Base-by-base conservation (phyloP, 2,329 filamentous ascomycete genomes). In the Lasiodiplodia gonubiensis region DNA sequence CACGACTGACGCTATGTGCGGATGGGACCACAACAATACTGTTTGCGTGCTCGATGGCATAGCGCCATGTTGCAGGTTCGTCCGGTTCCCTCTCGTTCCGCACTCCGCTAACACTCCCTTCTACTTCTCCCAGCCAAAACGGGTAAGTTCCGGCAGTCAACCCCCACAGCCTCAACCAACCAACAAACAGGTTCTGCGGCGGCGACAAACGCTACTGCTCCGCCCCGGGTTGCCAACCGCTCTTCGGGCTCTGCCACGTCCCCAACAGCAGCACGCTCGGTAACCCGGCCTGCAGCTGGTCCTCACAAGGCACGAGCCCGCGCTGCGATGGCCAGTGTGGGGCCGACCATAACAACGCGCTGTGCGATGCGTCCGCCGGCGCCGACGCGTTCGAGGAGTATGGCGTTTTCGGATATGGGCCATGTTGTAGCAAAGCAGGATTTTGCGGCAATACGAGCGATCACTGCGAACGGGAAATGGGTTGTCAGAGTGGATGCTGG, bases 261-360 rank as follows among this genome's bases (percentile, higher is more conserved):
- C 54, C 65, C 46, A 67, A 52, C 46, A 61, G 64, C 64, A 57
- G 8, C 27, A 67, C 65, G 16, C 65, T 67, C 33, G 54, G 48
- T 1, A 49, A 57, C 33, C 65, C 65, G 3, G 54, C 65, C 18
- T 67, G 65, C 46, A 67, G 65, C 65, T 61, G 54, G 54, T 48
- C 53, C 1, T 25, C 30, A 7, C 55, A 52, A 25, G 65, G 65
- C 14, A 48, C 49, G 27, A 51, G 37, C 33, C 65, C 65, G 21
- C 65, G 65, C 65, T 67, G 65, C 54, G 65, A 67, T 33, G 65
- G 65, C 14, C 53, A 61, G 54, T 67, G 65, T 35, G 65, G 65
- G 30, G 18, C 21, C 33, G 65, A 67, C 54, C 25, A 30, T 8
- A 25, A 23, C 5, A 49, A 37, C 18, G 65, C 65, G 8, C 48